Evolutionary conservation across 192 early-diverging fungal genomes (phyloP), one percentile per base, ranked within the genome.

Genomic region (Backusella morwellensis): DNA sequence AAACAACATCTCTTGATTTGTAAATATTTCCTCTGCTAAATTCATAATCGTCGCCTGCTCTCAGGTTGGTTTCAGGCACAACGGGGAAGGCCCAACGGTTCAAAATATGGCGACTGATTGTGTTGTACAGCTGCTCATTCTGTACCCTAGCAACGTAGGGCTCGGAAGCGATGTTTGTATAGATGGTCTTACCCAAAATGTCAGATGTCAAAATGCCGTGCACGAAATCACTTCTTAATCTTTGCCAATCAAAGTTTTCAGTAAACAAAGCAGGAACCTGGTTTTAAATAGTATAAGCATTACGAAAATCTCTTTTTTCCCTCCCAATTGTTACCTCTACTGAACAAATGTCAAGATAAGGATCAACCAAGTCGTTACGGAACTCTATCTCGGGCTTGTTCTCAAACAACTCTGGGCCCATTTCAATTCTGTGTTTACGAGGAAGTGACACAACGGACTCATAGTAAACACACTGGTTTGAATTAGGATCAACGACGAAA

Each of bases 191-290:
- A 14, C 88, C 89, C 41, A 97, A 82, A 69, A 98, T 83, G 75
- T 97, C 95, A 8, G 95, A 96, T 71, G 91, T 92, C 70, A 98
- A 78, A 74, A 97, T 95, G 32, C 95, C 96, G 35, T 91, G 87
- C 44, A 98, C 90, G 84, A 99, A 99, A 84, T 99, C 93, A 29
- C 86, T 85, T 26, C 96, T 89, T 63, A 98, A 87, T 68, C 92
- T 90, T 82, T 97, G 96, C 84, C 95, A 99, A 86, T 99, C 98
- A 87, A 98, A 98, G 86, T 98, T 98, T 79, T 99, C 97, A 9
- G 93, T 95, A 76, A 98, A 98, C 70, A 97, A 86, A 1, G 95
- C 90, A 29, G 95, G 93, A 5, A 97, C 95, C 90, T 91, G 56
- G 4, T 42, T 42, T 42, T 42, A 15, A 42, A 42, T 1, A 42